These are phyloP conservation scores for Leccinum subgranulosum DNA, from an alignment of 768 basidiomycete species.

Conservation along the genomic window DNA sequence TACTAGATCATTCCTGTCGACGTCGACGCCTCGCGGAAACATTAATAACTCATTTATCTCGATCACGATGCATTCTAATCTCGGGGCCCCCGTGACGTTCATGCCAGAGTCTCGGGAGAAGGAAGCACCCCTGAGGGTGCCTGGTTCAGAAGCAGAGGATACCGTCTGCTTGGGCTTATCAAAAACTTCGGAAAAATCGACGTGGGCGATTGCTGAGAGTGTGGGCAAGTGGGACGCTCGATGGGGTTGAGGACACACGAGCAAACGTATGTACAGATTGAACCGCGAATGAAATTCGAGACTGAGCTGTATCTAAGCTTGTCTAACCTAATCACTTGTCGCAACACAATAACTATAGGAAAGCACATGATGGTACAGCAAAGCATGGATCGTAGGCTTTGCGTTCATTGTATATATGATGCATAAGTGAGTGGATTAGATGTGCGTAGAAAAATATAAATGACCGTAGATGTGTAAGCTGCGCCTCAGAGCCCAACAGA, in stretches of 20 bases:
- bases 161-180: constrained; percentile 45
- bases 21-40: constrained; percentile 4
- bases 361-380: constrained; percentile 34
- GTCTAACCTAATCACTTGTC: constrained; percentile 33
- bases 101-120: constrained; percentile 32
- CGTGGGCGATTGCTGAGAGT: constrained; percentile 48
- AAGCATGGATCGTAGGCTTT: constrained; percentile 22
- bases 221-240: constrained; percentile 39
- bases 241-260: constrained; percentile 34
- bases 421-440: constrained; percentile 37
- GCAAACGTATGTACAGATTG: not conserved
- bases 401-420: constrained; percentile 31
- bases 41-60: constrained; percentile 11
- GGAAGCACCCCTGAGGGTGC: constrained; percentile 38
- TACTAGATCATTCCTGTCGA: constrained; percentile 10
- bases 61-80: constrained; percentile 37
- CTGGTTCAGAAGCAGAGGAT: constrained; percentile 52
- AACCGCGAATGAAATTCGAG: constrained; percentile 31
- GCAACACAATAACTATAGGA: constrained; percentile 30
- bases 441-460: constrained; percentile 22
- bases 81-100: constrained; percentile 48
- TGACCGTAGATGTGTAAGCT: constrained; percentile 17
- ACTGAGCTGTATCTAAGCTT: constrained; percentile 4
- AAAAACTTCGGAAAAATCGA: constrained; percentile 5
- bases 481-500: constrained; percentile 13